Base-by-base conservation (phyloP, 768 basidiomycete species). In the Boletus sp. region DNA sequence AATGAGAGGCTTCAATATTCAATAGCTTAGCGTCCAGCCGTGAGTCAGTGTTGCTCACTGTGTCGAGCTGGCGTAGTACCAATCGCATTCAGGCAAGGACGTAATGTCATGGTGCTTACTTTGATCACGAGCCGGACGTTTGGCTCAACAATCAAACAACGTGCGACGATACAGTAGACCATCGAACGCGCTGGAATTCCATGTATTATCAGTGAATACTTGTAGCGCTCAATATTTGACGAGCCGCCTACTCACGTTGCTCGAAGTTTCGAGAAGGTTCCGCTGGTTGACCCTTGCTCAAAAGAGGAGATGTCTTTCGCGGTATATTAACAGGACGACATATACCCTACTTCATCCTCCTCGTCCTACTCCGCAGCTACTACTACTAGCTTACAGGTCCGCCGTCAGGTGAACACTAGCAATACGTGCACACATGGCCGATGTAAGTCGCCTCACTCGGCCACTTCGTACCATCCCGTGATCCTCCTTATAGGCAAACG, bases 401-500 rank as follows among this genome's bases (percentile, higher is more conserved):
- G 10, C 20, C 20, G 41, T 42, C 41, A 42, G 17, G 37, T 17
- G n/a, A 39, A 17, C 29, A 14, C 36, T 30, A 5, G 18, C 6
- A n/a, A 45, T 8, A 15, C 35, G 5, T 28, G 20, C 41, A 57
- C 58, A 54, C 44, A 76, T 76, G 75, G 59, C 75, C 52, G 73
- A 76, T 55, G 75, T 77, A 59, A 47, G 75, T 73, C 12, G 4
- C 35, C 5, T 9, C 28, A 8, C 28, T 40, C 18, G 40, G 36
- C 42, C 11, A 7, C n/a, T 6, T 35, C 40, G 10, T n/a, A 30
- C 32, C 50, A 7, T 49, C 57, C 47, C 47, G 41, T 78, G 76
- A 62, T 36, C 36, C 28, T 49, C 35, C 10, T 45, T 41, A 12
- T 57, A 82, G 81, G 78, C 76, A 47, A 77, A 79, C 70, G 76